These are phyloP conservation scores for Vigna radiata DNA, from an alignment of 306 rosid genomes.

Conservation along the genomic window DNA sequence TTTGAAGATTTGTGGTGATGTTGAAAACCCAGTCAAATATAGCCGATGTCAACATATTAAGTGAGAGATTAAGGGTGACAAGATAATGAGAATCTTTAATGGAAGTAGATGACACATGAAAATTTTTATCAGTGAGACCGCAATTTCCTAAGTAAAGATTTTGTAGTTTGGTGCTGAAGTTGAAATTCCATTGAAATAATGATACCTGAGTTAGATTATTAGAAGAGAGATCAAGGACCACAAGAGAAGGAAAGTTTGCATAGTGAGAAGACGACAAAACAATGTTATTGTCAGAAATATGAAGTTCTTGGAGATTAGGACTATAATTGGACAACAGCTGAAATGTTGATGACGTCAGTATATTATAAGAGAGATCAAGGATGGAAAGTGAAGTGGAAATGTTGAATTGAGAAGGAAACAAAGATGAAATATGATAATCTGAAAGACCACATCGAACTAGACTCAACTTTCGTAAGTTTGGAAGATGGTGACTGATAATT, in stretches of 20 bases:
- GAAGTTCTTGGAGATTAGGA: neutral
- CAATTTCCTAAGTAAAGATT: neutral
- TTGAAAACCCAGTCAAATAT: slow-evolving; percentile 6
- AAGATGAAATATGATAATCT: neutral
- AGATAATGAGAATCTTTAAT: neutral
- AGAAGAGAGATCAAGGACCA: neutral
- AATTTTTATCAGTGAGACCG: neutral
- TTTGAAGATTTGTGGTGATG: neutral
- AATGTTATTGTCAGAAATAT: neutral
- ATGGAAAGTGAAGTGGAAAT: neutral
- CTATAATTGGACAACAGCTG: neutral
- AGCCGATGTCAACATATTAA: neutral
- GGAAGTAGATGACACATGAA: neutral
- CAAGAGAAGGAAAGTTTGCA: neutral
- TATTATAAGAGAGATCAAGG: neutral
- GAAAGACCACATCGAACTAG: neutral
- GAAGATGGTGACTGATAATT: neutral
- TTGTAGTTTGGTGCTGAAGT: neutral
- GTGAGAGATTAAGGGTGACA: neutral
- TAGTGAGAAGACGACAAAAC: neutral
- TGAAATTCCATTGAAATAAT: neutral
- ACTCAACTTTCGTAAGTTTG: neutral
- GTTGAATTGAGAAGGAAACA: slow-evolving; percentile 6
- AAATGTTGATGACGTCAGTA: neutral
- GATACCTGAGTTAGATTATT: neutral